phyloP scores from a whole-genome alignment of 345 rosid genomes.

The Salix dunnii region DNA sequence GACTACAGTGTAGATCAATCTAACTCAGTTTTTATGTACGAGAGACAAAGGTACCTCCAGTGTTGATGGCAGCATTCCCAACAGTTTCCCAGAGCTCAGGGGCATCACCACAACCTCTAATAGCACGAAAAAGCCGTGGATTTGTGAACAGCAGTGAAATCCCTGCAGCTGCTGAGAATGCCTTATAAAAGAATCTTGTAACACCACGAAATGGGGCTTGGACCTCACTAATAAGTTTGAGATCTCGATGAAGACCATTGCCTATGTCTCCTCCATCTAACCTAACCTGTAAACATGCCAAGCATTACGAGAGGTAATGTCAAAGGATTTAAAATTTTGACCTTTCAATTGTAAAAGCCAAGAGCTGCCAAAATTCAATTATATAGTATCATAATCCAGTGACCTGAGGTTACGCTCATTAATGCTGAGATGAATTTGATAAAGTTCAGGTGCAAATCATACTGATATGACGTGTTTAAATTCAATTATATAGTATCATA shows the following conservation, averaged over 20 bases:
- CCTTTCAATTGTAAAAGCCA: not conserved
- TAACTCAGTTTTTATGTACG: not conserved
- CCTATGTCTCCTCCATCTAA: constrained; percentile 96
- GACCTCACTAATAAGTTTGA: constrained; percentile 91
- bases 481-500: not conserved
- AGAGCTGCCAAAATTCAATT: not conserved
- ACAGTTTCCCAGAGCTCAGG: constrained; percentile 71
- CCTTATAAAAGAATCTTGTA: constrained; percentile 76
- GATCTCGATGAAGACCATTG: constrained; percentile 79
- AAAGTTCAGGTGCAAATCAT: not conserved
- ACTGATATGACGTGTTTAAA: not conserved
- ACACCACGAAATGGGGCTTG: constrained; percentile 96
- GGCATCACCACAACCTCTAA: constrained; percentile 75
- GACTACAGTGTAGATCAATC: not conserved
- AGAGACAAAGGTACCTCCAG: constrained; percentile 56
- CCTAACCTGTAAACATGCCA: constrained; percentile 60
- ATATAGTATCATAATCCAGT: not conserved
- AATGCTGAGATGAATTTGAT: not conserved
- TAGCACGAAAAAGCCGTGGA: constrained; percentile 71
- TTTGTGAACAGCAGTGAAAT: constrained; percentile 76
- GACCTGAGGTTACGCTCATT: not conserved
- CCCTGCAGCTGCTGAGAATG: constrained; percentile 87
- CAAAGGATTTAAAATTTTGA: constrained; percentile 3
- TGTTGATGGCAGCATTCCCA: constrained; percentile 76
- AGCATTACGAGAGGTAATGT: constrained; percentile 8